Evolutionary conservation across 192 early-diverging fungal species (phyloP).

Genomic region (Coemansia sp.): DNA sequence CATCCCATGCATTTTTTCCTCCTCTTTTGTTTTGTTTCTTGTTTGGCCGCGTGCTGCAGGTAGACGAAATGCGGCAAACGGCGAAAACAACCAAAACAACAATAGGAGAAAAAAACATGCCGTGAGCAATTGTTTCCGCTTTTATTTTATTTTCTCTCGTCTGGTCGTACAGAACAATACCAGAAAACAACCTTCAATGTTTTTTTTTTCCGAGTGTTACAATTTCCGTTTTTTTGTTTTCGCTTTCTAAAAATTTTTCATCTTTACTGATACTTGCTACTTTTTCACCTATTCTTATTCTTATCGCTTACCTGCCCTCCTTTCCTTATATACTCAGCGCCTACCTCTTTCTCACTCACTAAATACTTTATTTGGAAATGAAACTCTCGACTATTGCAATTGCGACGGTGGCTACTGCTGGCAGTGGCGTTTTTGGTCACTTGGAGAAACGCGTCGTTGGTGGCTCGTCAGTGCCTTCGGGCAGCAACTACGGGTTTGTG

Average conservation of each 20-base stretch:
- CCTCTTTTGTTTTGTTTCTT: neutral
- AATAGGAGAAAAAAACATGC: neutral
- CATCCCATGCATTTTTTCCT: neutral
- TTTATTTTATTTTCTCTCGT: neutral
- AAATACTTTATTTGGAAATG: conserved; percentile 9
- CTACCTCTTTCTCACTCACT: neutral
- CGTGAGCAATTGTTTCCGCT: neutral
- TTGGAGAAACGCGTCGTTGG: conserved; percentile 43
- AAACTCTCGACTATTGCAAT: conserved; percentile 34
- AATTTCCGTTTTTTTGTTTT: no score
- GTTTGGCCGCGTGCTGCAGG: neutral
- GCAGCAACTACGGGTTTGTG: conserved; percentile 26
- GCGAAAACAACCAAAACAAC: neutral
- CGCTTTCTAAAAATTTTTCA: no score
- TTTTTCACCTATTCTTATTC: neutral
- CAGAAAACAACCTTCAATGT: no score
- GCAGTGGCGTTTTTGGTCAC: conserved; percentile 22
- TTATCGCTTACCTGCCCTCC: neutral
- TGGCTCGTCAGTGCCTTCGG: conserved; percentile 14
- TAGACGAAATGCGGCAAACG: neutral
- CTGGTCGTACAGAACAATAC: neutral
- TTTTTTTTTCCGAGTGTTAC: no score
- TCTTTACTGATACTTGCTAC: no score
- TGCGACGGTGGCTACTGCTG: conserved; percentile 29
- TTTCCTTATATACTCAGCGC: neutral